Conservation (phyloP, 345 rosid genomes). For the Clausena lansium region DNA sequence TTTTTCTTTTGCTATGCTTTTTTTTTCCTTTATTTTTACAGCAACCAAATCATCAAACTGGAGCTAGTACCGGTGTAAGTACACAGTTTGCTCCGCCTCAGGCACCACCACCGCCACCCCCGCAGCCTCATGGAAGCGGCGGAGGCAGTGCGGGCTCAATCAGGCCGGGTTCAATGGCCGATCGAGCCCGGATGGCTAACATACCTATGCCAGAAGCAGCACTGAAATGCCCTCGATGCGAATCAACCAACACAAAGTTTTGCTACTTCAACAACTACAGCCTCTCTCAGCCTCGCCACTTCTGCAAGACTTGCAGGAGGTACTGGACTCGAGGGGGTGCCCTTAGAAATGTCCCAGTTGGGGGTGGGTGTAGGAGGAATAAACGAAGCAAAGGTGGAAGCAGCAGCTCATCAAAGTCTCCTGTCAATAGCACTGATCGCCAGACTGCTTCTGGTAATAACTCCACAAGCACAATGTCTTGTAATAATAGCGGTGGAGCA, state of each 20-base stretch:
- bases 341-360: conserved; percentile 82
- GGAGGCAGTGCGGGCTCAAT: conserved; percentile 52
- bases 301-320: conserved; percentile 92
- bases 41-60: conserved; percentile 43
- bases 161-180: conserved; percentile 91
- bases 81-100: conserved; percentile 33
- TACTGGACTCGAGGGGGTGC: conserved; percentile 99
- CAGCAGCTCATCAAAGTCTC: conserved; percentile 36
- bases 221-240: conserved; percentile 89
- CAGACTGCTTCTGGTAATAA: conserved; percentile 33
- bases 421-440: conserved; percentile 31
- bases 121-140: conserved; percentile 54
- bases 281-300: conserved; percentile 96
- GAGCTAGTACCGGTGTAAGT: conserved; percentile 23
- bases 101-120: conserved; percentile 41
- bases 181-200: conserved; percentile 84
- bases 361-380: conserved; percentile 93
- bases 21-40: conserved; percentile 26
- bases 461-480: conserved; percentile 37
- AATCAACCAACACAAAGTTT: conserved; percentile 89
- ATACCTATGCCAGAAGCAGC: conserved; percentile 77
- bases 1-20: conserved; percentile 16
- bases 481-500: conserved; percentile 27
- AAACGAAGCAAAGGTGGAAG: conserved; percentile 61
- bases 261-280: conserved; percentile 98